Evolutionary conservation across 208 protist species (phyloP).

Genomic region (Naegleria fowleri): DNA sequence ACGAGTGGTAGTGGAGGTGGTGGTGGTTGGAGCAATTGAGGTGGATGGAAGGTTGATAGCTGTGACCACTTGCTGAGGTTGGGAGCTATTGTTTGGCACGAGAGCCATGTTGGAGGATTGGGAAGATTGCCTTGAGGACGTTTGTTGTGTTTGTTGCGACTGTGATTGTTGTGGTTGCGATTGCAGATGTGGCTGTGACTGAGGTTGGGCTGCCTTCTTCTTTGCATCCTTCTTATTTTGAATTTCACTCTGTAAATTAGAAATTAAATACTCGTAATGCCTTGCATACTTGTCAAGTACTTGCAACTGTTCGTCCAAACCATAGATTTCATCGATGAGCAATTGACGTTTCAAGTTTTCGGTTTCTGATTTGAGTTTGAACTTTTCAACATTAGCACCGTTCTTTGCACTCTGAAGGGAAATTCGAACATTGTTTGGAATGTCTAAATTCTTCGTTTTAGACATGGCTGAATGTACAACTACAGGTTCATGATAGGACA

Average conservation of each 20-base stretch:
- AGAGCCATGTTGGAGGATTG: too few species aligned
- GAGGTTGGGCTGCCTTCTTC: not conserved
- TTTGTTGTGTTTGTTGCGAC: too few species aligned
- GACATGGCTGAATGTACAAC: not conserved
- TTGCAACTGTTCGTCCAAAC: not conserved
- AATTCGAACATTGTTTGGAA: not conserved
- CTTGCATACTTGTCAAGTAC: not conserved
- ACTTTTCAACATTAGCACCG: not conserved
- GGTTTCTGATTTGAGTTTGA: not conserved
- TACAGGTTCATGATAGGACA: not conserved
- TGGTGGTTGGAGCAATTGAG: not conserved
- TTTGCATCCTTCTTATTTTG: not conserved
- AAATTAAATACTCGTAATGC: not conserved
- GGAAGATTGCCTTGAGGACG: too few species aligned
- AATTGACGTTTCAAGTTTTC: not conserved
- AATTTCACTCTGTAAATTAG: not conserved
- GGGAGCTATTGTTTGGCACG: not conserved
- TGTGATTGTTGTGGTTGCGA: too few species aligned
- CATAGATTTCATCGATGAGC: not conserved
- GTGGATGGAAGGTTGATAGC: not conserved
- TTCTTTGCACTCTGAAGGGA: not conserved
- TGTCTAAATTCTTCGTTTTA: not conserved
- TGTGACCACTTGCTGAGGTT: not conserved
- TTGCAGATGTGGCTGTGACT: too few species aligned
- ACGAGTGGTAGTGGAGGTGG: too few species aligned